A percentile compares a stretch with the other conserved stretches of the same genome.
Evolutionary conservation across 108 stramenopile species (phyloP).

Genomic region (Phaeodactylum tricornutum): DNA sequence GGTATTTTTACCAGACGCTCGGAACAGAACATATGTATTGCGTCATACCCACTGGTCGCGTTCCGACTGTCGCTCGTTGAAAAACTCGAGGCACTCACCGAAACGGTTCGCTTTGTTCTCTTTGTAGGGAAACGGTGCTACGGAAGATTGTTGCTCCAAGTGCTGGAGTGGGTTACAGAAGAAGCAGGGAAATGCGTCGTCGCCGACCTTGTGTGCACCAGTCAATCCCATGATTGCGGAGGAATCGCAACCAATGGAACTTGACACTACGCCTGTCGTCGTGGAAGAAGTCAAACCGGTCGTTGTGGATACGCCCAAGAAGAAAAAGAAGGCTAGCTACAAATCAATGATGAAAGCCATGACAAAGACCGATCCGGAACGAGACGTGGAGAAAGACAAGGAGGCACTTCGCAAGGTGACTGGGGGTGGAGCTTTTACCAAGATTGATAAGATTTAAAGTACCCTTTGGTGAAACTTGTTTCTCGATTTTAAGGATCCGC

Average conservation of each 20-base stretch:
- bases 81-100: no score
- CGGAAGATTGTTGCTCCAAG: conserved; percentile 83
- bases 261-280: background rate
- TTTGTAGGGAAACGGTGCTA: conserved; percentile 71
- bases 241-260: conserved; percentile 18
- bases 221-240: background rate
- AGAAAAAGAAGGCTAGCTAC: conserved; percentile 83
- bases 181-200: conserved; percentile 25
- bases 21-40: no score
- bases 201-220: conserved; percentile 7
- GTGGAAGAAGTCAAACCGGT: conserved; percentile 5
- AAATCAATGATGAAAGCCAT: conserved; percentile 72
- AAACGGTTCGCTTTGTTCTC: conserved; percentile 1
- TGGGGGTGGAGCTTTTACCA: conserved; percentile 77
- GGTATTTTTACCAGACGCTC: no score
- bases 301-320: conserved; percentile 47
- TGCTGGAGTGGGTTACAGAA: conserved; percentile 60
- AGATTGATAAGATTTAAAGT: conserved; percentile 84
- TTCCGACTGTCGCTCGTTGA: no score
- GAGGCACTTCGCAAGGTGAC: conserved; percentile 61
- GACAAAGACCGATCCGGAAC: conserved; percentile 17
- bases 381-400: conserved; percentile 62
- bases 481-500: no score
- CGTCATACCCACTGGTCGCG: no score
- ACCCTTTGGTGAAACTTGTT: no score